Evolutionary conservation across 192 early-diverging fungal species (phyloP).

Genomic region (Kappamyces sp.): DNA sequence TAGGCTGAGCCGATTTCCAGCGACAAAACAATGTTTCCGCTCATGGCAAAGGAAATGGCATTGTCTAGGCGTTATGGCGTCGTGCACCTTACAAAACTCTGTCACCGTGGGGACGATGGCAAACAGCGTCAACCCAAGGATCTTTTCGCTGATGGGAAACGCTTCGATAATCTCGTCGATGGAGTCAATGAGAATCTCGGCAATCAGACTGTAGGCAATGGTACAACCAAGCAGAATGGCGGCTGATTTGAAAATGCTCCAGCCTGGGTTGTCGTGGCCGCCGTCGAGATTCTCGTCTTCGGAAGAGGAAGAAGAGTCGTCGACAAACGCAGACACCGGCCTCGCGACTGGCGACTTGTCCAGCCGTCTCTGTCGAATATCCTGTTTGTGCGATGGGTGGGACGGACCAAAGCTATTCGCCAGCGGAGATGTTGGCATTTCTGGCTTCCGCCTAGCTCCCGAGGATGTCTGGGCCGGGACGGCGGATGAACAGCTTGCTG

Average conservation of each 20-base stretch:
- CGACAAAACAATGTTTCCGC: conserved; percentile 69
- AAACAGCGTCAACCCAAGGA: conserved; percentile 89
- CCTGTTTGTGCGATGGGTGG: too few relatives aligned
- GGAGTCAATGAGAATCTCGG: conserved; percentile 85
- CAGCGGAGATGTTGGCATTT: not conserved
- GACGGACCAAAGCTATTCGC: not conserved
- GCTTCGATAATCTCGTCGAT: conserved; percentile 75
- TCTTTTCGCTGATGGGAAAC: conserved; percentile 71
- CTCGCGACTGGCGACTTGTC: not conserved
- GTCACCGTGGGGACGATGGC: conserved; percentile 93
- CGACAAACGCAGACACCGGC: not conserved
- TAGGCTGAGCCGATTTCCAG: conserved; percentile 97
- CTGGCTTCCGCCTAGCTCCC: not conserved
- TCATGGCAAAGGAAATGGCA: conserved; percentile 89
- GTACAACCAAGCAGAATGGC: conserved; percentile 78
- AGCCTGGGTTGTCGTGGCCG: conserved; percentile 90
- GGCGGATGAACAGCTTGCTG: not conserved
- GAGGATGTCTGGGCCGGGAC: too few relatives aligned
- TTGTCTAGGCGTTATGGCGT: conserved; percentile 54
- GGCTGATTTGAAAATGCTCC: conserved; percentile 74
- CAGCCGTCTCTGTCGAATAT: not conserved
- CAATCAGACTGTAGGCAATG: conserved; percentile 77
- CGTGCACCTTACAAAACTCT: conserved; percentile 63
- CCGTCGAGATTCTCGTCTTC: conserved; percentile 57
- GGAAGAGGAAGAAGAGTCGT: conserved; percentile 31